Evolutionary conservation across 1,284 basidiomycete genomes (phyloP).

Genomic region (Irpex lacteus): DNA sequence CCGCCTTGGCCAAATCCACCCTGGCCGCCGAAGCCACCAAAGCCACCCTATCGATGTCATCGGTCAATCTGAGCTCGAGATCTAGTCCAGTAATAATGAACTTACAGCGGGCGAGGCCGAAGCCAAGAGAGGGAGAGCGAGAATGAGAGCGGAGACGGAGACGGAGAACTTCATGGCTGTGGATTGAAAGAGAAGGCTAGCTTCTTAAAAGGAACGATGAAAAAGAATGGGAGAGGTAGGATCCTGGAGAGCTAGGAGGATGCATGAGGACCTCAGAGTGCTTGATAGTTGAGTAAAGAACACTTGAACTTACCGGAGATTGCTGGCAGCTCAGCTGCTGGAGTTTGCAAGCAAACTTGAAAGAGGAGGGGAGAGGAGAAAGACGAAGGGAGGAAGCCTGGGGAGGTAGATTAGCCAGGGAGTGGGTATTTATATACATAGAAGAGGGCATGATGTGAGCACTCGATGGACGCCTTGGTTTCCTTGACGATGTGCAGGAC

Average conservation of each 20-base stretch:
- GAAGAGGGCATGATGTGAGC: background rate
- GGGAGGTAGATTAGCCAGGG: conserved; percentile 4
- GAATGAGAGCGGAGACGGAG: conserved; percentile 38
- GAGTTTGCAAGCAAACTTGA: conserved; percentile 14
- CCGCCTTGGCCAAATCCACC: conserved; percentile 5
- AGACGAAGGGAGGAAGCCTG: conserved; percentile 14
- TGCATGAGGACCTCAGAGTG: background rate
- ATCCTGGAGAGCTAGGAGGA: conserved; percentile 27
- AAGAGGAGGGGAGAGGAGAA: conserved; percentile 20
- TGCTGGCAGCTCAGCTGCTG: conserved; percentile 40
- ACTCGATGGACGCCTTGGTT: background rate
- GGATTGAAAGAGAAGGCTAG: conserved; percentile 23
- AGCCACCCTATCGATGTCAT: background rate
- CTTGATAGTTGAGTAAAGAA: background rate
- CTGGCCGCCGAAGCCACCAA: background rate
- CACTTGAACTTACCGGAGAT: conserved; percentile 26
- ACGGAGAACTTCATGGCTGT: conserved; percentile 50
- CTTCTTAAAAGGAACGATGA: conserved; percentile 32
- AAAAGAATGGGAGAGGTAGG: conserved; percentile 34
- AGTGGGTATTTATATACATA: conserved; percentile 6
- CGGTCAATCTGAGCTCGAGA: background rate
- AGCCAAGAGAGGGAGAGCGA: conserved; percentile 43
- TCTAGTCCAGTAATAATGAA: background rate
- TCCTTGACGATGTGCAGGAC: background rate
- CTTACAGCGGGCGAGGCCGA: conserved; percentile 36